Evolutionary conservation across 306 rosid species (phyloP), one percentile per base, ranked within the genome.

Genomic region (Purshia tridentata): DNA sequence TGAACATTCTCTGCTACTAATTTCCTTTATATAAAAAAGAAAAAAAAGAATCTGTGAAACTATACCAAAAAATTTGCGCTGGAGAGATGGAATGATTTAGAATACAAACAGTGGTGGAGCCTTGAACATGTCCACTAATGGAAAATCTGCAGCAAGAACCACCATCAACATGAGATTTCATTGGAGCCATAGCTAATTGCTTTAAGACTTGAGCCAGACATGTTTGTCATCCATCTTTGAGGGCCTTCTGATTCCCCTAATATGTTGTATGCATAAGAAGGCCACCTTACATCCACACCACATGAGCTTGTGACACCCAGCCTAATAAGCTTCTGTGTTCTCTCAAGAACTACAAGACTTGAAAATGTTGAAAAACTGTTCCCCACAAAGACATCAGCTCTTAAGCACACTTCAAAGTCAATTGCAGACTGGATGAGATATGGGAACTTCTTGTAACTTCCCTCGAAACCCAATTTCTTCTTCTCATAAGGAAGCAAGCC

Each of bases 331-430:
- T 82, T 93, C 57, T 91, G 93, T 1, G 98, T 93, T 82, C 98
- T 86, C 71, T 88, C 98, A 52, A 93, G 94, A 58, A 67, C 97
- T 47, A 93, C 50, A 7, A 93, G 96, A 55, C 93, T 91, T 2
- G 98, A 93, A 84, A 93, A 93, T 47, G 98, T 93, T 0, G 98
- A 93, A 81, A 88, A 93, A 73, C 96, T 93, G 80, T 93, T 93
- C 44, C 98, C 98, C 23, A 93, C 96, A 64, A 93, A 93, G 41
- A 88, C 80, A 73, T 88, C 92, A 0, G 98, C 91, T 35, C 89
- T 79, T 48, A 67, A 82, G 78, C 98, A 91, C 73, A 91, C 98
- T 84, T 93, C 94, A 55, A 88, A 93, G 80, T 93, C 98, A 16
- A 93, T 93, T 6, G 98, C 97, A 11, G 98, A 88, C 50, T 88